Evolutionary conservation across 1,284 basidiomycete species (phyloP).

Genomic region (Moesziomyces globuligerus): DNA sequence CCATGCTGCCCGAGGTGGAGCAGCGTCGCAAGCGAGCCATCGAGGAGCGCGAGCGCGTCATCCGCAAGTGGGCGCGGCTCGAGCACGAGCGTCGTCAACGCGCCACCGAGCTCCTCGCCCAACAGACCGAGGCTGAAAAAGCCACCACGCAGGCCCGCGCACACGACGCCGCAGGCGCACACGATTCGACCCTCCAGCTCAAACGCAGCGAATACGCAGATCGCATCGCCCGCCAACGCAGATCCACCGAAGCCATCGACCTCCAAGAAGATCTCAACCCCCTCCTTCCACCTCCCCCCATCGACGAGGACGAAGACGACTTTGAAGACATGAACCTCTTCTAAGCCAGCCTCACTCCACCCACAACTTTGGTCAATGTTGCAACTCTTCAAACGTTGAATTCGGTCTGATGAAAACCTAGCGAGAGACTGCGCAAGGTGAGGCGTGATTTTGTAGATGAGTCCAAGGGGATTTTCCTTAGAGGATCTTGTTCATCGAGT

Average conservation of each 20-base stretch:
- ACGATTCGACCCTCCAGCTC: conserved; percentile 5
- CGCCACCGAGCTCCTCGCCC: conserved; percentile 1
- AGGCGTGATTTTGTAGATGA: not conserved
- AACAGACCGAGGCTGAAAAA: not conserved
- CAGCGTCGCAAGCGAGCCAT: conserved; percentile 44
- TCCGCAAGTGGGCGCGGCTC: conserved; percentile 30
- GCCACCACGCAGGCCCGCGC: not conserved
- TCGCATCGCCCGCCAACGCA: conserved; percentile 23
- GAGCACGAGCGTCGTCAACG: conserved; percentile 25
- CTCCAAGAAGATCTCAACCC: conserved; percentile 12
- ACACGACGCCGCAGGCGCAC: not conserved
- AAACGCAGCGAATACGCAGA: conserved; percentile 28
- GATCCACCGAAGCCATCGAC: conserved; percentile 16
- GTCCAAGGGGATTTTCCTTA: conserved; percentile 1
- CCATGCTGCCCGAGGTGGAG: conserved; percentile 53
- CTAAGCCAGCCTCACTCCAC: too few species aligned
- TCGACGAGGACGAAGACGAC: conserved; percentile 10
- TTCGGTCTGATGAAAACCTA: too few species aligned
- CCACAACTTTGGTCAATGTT: too few species aligned
- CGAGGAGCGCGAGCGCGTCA: conserved; percentile 43
- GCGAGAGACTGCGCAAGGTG: not conserved
- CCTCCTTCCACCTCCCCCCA: not conserved
- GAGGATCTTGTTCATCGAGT: conserved; percentile 50
- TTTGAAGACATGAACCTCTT: conserved; percentile 31
- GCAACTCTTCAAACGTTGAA: too few species aligned